phyloP scores from a whole-genome alignment of 306 rosid species.

The Vachellia collinsii region DNA sequence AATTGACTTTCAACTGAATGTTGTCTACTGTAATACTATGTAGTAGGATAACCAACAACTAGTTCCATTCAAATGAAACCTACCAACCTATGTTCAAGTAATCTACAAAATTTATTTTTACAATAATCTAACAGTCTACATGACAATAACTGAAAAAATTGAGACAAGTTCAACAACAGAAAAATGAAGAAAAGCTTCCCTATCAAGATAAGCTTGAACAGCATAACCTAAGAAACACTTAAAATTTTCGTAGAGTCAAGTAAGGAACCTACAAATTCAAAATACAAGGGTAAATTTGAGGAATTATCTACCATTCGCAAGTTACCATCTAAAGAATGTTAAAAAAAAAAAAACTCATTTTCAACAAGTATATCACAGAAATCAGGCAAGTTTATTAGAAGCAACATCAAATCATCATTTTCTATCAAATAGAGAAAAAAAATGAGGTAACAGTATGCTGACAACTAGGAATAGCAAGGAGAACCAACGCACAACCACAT shows the following conservation, averaged over 20 bases:
- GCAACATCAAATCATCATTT: slow-evolving; percentile 23
- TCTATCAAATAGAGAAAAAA: slow-evolving; percentile 4
- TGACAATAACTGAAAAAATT: slow-evolving; percentile 16
- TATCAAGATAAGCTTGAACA: slow-evolving; percentile 20
- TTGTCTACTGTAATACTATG: neutral
- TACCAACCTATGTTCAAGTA: slow-evolving; percentile 27
- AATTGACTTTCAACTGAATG: slow-evolving; percentile 10
- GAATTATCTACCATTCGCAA: slow-evolving; percentile 4
- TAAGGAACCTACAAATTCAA: slow-evolving; percentile 22
- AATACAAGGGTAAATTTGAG: neutral
- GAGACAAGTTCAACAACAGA: slow-evolving; percentile 5
- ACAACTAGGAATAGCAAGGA: slow-evolving; percentile 29
- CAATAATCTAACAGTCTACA: slow-evolving; percentile 11
- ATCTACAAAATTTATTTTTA: slow-evolving; percentile 15
- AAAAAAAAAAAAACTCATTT: slow-evolving; percentile 4
- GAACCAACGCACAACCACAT: slow-evolving; percentile 5
- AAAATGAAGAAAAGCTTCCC: neutral
- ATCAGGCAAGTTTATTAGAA: slow-evolving; percentile 19
- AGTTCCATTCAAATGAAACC: slow-evolving; percentile 18
- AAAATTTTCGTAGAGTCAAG: slow-evolving; percentile 13
- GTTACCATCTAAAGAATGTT: slow-evolving; percentile 24
- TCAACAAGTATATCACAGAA: slow-evolving; percentile 5
- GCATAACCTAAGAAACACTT: slow-evolving; percentile 22
- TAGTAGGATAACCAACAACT: slow-evolving; percentile 17
- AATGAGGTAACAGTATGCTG: slow-evolving; percentile 16